These are phyloP conservation scores for Pseudogymnoascus sp. DNA, from an alignment of 2,329 filamentous ascomycete species.

Conservation along the genomic window DNA sequence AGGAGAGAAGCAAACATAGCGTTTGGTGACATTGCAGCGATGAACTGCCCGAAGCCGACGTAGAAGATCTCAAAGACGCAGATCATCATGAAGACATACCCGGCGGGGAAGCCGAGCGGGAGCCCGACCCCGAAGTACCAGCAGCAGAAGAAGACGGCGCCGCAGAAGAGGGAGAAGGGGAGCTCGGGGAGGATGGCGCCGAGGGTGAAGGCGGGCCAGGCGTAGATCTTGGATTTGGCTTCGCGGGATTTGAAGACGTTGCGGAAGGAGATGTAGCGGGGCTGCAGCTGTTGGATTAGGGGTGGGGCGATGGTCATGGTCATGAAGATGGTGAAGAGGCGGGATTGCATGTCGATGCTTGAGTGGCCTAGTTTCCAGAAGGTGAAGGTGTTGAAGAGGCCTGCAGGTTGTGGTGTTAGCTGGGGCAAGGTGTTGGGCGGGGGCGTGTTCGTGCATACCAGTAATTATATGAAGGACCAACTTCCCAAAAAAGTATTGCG, in stretches of 20 bases:
- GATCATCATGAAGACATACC: constrained; percentile 53
- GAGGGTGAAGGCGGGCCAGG: constrained; percentile 62
- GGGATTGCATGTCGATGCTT: constrained; percentile 55
- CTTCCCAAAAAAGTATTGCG: constrained; percentile 54
- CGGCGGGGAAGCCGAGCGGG: constrained; percentile 48
- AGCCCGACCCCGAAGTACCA: constrained; percentile 52
- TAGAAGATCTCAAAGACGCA: constrained; percentile 56
- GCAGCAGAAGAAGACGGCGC: constrained; percentile 55
- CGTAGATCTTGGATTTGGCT: constrained; percentile 66
- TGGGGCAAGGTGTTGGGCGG: constrained; percentile 42
- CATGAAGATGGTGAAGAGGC: constrained; percentile 68
- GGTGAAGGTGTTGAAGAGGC: constrained; percentile 61
- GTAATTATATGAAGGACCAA: constrained; percentile 55
- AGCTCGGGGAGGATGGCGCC: constrained; percentile 61
- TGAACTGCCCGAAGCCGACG: constrained; percentile 57
- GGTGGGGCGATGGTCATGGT: constrained; percentile 64
- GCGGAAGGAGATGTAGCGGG: constrained; percentile 56
- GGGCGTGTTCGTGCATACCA: constrained; percentile 33
- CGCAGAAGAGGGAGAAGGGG: constrained; percentile 59
- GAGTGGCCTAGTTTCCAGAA: constrained; percentile 54
- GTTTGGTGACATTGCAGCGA: constrained; percentile 59
- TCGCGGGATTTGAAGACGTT: constrained; percentile 62
- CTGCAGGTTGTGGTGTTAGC: constrained; percentile 22
- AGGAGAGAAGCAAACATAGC: constrained; percentile 57
- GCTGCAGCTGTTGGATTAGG: constrained; percentile 67